Percentiles rank a stretch among this genome's conserved stretches.
Evolutionary conservation across 1,139 yeast species (phyloP).

Genomic region (Martiniozyma asiatica): DNA sequence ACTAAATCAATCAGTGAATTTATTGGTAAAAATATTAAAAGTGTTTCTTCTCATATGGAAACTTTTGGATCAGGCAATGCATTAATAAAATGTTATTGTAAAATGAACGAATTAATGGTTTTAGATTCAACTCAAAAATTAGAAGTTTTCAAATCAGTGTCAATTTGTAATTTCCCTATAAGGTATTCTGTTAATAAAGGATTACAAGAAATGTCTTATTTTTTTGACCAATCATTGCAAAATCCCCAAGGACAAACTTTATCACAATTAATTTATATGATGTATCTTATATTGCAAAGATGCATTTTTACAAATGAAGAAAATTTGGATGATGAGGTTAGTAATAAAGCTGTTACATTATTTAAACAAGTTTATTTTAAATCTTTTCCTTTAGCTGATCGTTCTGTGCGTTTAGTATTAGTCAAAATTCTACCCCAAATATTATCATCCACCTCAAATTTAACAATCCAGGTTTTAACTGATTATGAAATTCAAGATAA

Average conservation of each 20-base stretch:
- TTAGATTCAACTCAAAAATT: slow-evolving; percentile 39
- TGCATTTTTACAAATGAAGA: too few species aligned
- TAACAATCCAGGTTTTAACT: too few species aligned
- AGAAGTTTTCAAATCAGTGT: slow-evolving; percentile 37
- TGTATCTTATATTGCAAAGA: slow-evolving; percentile 27
- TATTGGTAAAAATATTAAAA: neutral
- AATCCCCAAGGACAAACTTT: slow-evolving; percentile 10
- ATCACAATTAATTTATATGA: slow-evolving; percentile 33
- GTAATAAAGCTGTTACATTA: slow-evolving; percentile 24
- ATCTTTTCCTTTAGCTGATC: slow-evolving; percentile 56
- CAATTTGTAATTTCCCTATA: slow-evolving; percentile 32
- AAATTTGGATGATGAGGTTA: slow-evolving; percentile 12
- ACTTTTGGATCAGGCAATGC: slow-evolving; percentile 38
- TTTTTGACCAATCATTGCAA: slow-evolving; percentile 21
- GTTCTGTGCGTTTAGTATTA: slow-evolving; percentile 63
- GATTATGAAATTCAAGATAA: slow-evolving; percentile 57
- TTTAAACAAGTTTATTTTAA: slow-evolving; percentile 56
- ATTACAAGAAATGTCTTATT: slow-evolving; percentile 53
- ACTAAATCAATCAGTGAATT: too few species aligned
- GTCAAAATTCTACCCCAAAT: slow-evolving; percentile 51
- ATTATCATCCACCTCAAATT: too few species aligned
- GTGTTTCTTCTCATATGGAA: neutral
- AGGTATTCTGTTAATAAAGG: slow-evolving; percentile 52
- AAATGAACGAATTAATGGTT: slow-evolving; percentile 44
- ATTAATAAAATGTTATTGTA: too few species aligned